Percentiles rank a stretch among this genome's conserved stretches.
Conservation (phyloP, 2,329 filamentous ascomycete genomes). For the Epichloe glyceriae region DNA sequence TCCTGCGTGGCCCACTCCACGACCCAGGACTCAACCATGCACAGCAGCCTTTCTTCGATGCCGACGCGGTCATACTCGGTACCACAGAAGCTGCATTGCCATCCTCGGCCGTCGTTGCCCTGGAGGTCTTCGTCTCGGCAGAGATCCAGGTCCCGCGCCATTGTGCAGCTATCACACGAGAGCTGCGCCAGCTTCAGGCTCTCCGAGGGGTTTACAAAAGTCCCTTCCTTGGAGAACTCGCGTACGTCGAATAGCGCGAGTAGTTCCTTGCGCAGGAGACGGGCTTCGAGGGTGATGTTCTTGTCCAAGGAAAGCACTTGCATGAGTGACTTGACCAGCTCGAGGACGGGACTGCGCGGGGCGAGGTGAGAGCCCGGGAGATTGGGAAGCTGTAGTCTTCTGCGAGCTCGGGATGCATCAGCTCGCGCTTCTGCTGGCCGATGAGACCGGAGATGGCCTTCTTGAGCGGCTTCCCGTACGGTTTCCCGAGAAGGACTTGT, state of each 20-base stretch:
- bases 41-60: conserved; percentile 74
- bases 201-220: conserved; percentile 74
- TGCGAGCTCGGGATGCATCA: conserved; percentile 78
- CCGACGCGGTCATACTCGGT: conserved; percentile 63
- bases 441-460: conserved; percentile 78
- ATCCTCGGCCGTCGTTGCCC: conserved; percentile 33
- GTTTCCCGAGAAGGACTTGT: conserved; percentile 60
- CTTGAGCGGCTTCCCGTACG: conserved; percentile 79
- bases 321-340: conserved; percentile 86
- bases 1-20: conserved; percentile 84
- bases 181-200: conserved; percentile 61
- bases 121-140: conserved; percentile 80
- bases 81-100: conserved; percentile 67
- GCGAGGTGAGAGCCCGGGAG: conserved; percentile 56
- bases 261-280: conserved; percentile 77
- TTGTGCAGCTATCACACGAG: conserved; percentile 81
- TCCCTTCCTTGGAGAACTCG: conserved; percentile 81
- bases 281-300: conserved; percentile 76
- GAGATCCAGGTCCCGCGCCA: conserved; percentile 77
- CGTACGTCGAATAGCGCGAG: conserved; percentile 84
- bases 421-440: conserved; percentile 72
- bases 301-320: conserved; percentile 86
- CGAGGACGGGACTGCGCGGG: conserved; percentile 58
- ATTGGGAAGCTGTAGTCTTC: conserved; percentile 70
- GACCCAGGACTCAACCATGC: conserved; percentile 59